These are phyloP conservation scores for Ampelomyces quisqualis DNA, from an alignment of 2,329 filamentous ascomycete genomes.

Conservation along the genomic window DNA sequence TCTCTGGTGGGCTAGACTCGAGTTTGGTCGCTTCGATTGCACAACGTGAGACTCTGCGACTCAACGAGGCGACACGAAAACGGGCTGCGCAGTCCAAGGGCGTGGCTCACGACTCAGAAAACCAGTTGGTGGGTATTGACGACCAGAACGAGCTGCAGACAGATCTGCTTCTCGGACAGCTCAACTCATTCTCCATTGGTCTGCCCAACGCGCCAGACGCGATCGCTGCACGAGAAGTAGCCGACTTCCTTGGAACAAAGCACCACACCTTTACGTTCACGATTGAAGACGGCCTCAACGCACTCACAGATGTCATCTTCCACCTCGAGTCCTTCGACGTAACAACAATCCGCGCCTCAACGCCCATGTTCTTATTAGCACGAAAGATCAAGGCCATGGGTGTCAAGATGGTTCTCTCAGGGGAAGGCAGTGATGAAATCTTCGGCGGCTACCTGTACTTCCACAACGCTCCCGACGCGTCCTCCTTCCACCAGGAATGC, in stretches of 20 bases:
- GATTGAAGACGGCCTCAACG: constrained; percentile 94
- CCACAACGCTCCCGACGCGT: constrained; percentile 86
- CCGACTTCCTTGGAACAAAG: constrained; percentile 94
- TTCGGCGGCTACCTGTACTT: constrained; percentile 99
- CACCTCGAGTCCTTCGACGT: constrained; percentile 98
- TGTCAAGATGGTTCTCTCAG: constrained; percentile 98
- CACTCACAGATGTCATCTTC: constrained; percentile 95
- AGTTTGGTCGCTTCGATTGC: constrained; percentile 94
- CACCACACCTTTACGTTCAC: constrained; percentile 99
- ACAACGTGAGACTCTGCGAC: constrained; percentile 81
- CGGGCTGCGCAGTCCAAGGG: constrained; percentile 40
- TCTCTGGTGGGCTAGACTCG: constrained; percentile 94
- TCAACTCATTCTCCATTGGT: constrained; percentile 99
- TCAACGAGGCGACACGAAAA: constrained; percentile 63
- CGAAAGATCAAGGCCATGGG: constrained; percentile 99
- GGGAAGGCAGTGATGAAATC: constrained; percentile 96
- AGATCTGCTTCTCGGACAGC: constrained; percentile 85
- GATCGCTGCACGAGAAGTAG: constrained; percentile 86
- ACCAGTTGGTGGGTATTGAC: constrained; percentile 84
- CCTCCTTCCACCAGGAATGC: constrained; percentile 93
- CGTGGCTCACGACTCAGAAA: constrained; percentile 21
- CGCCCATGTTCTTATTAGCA: constrained; percentile 95
- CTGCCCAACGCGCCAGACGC: constrained; percentile 91
- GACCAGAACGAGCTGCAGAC: constrained; percentile 87
- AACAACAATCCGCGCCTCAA: constrained; percentile 96